phyloP scores from a whole-genome alignment of 2,329 filamentous ascomycete species.

The Chrysosporium queenslandicum region DNA sequence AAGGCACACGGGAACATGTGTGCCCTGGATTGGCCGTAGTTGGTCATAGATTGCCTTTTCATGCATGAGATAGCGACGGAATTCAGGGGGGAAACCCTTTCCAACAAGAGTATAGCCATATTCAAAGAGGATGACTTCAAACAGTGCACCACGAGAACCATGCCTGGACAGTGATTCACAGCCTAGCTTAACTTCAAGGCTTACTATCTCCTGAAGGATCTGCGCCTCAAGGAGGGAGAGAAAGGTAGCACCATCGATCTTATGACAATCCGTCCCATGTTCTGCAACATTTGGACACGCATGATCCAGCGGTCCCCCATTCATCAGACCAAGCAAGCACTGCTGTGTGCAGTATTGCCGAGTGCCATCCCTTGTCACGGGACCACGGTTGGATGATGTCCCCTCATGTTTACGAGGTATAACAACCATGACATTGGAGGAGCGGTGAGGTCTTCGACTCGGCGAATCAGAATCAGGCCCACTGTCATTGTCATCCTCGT shows the following conservation, averaged over 20 bases:
- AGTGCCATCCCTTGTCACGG: not conserved
- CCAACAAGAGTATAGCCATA: conserved; percentile 20
- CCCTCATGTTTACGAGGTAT: too few species aligned
- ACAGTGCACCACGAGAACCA: conserved; percentile 19
- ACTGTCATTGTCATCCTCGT: too few species aligned
- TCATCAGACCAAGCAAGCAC: conserved; percentile 32
- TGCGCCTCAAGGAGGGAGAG: conserved; percentile 5
- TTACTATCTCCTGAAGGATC: too few species aligned
- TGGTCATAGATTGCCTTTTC: conserved; percentile 17
- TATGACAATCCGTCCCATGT: conserved; percentile 22
- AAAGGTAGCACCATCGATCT: conserved; percentile 13
- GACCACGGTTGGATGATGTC: too few species aligned
- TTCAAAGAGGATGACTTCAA: conserved; percentile 18
- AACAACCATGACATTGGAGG: conserved; percentile 11
- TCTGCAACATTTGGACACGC: conserved; percentile 32
- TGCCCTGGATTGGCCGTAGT: conserved; percentile 17
- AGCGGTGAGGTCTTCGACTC: conserved; percentile 12
- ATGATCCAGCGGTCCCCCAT: conserved; percentile 25
- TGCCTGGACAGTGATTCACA: conserved; percentile 18
- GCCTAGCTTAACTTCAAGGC: too few species aligned
- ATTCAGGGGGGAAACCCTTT: conserved; percentile 16
- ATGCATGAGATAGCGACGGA: conserved; percentile 12
- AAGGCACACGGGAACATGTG: conserved; percentile 17
- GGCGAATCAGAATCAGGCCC: conserved; percentile 11
- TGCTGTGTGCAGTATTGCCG: conserved; percentile 32